These are phyloP conservation scores for Aspergillus mulundensis DNA, from an alignment of 495 filamentous ascomycete species.

Conservation along the genomic window DNA sequence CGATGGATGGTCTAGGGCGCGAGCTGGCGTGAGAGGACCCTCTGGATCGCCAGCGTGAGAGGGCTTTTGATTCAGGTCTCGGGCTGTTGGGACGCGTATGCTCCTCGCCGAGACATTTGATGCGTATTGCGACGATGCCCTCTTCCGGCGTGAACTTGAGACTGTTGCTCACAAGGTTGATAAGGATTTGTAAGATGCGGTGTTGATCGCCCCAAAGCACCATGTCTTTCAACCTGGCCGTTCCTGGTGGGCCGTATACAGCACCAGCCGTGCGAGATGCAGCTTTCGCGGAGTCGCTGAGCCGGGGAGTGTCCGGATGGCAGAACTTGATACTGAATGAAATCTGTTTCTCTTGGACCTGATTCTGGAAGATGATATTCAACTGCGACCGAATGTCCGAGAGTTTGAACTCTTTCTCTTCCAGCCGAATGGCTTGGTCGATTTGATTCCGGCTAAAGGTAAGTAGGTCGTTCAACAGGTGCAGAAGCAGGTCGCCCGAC, in stretches of 20 bases:
- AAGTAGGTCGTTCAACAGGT: slow-evolving; percentile 84
- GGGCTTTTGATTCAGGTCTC: slow-evolving; percentile 6
- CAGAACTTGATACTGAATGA: slow-evolving; percentile 66
- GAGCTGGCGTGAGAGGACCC: slow-evolving; percentile 13
- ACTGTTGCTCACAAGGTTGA: slow-evolving; percentile 89
- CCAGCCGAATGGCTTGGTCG: slow-evolving; percentile 69
- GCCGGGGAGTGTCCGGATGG: slow-evolving; percentile 1
- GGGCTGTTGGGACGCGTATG: background rate
- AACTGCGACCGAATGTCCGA: slow-evolving; percentile 77
- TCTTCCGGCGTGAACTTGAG: slow-evolving; percentile 72
- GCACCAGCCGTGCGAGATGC: slow-evolving; percentile 33
- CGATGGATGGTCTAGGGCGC: background rate
- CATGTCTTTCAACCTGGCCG: slow-evolving; percentile 64
- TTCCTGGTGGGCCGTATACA: slow-evolving; percentile 56
- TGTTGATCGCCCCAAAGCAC: slow-evolving; percentile 61
- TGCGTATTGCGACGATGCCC: slow-evolving; percentile 68
- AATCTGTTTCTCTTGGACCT: slow-evolving; percentile 74
- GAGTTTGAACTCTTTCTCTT: slow-evolving; percentile 81
- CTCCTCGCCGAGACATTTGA: slow-evolving; percentile 55
- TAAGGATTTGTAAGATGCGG: slow-evolving; percentile 81
- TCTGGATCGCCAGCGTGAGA: slow-evolving; percentile 9
- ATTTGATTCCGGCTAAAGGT: slow-evolving; percentile 95
- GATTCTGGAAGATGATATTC: slow-evolving; percentile 80
- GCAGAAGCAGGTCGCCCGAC: slow-evolving; percentile 80
- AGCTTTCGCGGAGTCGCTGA: slow-evolving; percentile 36